phyloP scores from a whole-genome alignment of 179 eudicot species.

The Amaranthus tricolor region DNA sequence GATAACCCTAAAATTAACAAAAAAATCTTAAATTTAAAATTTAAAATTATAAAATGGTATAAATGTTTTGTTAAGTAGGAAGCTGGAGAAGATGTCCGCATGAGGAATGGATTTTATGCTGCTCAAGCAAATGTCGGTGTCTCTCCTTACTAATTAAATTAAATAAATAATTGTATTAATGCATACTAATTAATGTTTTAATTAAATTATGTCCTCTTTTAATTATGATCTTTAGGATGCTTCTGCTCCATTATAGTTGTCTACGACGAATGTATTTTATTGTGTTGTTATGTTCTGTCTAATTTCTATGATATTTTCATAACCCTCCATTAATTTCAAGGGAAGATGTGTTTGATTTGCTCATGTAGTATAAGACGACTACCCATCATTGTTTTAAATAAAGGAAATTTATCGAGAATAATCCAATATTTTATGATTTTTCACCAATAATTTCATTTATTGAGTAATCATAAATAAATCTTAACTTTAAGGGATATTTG shows the following conservation, averaged over 20 bases:
- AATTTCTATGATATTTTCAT: conserved; percentile 1
- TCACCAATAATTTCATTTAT: too few species aligned
- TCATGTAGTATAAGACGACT: neutral
- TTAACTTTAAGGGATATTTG: too few species aligned
- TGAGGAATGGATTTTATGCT: conserved; percentile 34
- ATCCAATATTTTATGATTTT: too few species aligned
- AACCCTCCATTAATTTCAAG: conserved; percentile 1
- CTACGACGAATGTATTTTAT: conserved; percentile 9
- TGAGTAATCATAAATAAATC: too few species aligned
- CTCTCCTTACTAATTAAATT: conserved; percentile 34
- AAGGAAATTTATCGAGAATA: too few species aligned
- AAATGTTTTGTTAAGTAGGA: conserved; percentile 31
- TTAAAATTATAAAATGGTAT: too few species aligned
- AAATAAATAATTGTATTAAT: neutral
- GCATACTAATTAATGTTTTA: neutral
- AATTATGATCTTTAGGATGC: neutral
- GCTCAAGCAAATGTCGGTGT: conserved; percentile 36
- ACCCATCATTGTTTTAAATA: too few species aligned
- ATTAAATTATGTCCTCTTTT: neutral
- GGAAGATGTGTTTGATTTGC: neutral
- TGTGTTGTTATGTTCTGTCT: neutral
- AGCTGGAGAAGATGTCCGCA: conserved; percentile 32
- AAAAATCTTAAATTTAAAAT: too few species aligned
- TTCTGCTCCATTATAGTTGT: neutral
- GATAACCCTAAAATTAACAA: too few species aligned